Percentiles rank a stretch among this genome's conserved stretches.
phyloP scores from a whole-genome alignment of 805 yeast genomes.

The Komagataella mondaviorum region DNA sequence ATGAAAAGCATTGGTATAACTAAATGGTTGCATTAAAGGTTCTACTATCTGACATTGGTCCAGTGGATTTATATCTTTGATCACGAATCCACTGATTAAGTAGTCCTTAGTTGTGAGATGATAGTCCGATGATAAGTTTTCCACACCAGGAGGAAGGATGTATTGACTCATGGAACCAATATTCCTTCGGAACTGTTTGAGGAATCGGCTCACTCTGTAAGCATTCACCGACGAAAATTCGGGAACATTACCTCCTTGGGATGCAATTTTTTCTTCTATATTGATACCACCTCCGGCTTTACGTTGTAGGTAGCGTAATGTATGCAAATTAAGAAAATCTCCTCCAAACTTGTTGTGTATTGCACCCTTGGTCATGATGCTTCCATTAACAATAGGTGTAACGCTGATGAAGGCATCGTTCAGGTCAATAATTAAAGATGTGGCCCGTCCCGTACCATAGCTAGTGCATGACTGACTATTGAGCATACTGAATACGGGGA shows the following conservation, averaged over 20 bases:
- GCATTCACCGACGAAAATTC: conserved; percentile 15
- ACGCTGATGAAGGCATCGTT: conserved; percentile 61
- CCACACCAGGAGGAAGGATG: conserved; percentile 20
- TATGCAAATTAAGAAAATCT: conserved; percentile 62
- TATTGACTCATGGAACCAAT: conserved; percentile 13
- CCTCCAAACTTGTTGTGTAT: conserved; percentile 71
- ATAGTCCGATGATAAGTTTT: conserved; percentile 25
- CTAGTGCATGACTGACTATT: conserved; percentile 69
- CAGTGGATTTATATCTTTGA: conserved; percentile 25
- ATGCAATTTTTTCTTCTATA: not conserved
- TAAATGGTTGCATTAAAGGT: conserved; percentile 56
- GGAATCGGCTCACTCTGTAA: conserved; percentile 24
- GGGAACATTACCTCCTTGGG: conserved; percentile 18
- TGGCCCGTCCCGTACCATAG: conserved; percentile 65
- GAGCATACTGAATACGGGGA: conserved; percentile 66
- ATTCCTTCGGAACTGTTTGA: conserved; percentile 34
- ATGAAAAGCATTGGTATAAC: conserved; percentile 24
- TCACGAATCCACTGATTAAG: conserved; percentile 24
- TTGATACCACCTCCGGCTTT: conserved; percentile 5
- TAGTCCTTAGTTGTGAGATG: conserved; percentile 33
- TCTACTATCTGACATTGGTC: conserved; percentile 49
- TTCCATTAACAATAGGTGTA: conserved; percentile 70
- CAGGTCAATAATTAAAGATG: conserved; percentile 69
- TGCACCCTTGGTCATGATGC: conserved; percentile 50
- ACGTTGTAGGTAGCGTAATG: conserved; percentile 30